Evolutionary conservation across 257 asterid species (phyloP).

Genomic region (Gentiana straminea): DNA sequence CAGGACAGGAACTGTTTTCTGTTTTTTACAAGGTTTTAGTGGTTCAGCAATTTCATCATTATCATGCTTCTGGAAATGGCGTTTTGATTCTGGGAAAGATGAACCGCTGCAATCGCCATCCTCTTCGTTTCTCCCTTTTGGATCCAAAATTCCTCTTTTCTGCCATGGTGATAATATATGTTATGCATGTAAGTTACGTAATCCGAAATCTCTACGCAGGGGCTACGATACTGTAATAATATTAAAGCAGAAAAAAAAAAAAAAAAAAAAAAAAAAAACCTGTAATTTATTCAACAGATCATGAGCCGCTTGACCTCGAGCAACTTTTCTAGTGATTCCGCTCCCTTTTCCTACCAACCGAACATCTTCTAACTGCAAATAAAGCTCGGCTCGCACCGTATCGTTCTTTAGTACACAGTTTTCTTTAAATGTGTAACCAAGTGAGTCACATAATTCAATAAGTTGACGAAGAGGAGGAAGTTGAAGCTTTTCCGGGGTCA

Average conservation of each 20-base stretch:
- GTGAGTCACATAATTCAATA: constrained; percentile 68
- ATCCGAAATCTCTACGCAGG: no score
- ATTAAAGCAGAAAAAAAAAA: neutral
- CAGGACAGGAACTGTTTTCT: constrained; percentile 13
- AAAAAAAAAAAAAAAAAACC: constrained; percentile 31
- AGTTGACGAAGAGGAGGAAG: constrained; percentile 79
- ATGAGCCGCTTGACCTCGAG: constrained; percentile 80
- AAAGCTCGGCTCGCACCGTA: constrained; percentile 41
- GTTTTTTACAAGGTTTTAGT: constrained; percentile 21
- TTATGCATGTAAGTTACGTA: neutral
- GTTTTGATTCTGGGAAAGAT: no score
- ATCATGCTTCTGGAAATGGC: constrained; percentile 2
- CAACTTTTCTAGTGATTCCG: constrained; percentile 54
- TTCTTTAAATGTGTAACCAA: constrained; percentile 60
- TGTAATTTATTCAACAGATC: constrained; percentile 55
- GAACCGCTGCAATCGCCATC: constrained; percentile 1
- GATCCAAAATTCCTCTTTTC: constrained; percentile 51
- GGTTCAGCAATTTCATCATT: constrained; percentile 18
- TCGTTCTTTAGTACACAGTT: constrained; percentile 32
- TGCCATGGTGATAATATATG: constrained; percentile 21
- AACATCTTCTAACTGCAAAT: constrained; percentile 54
- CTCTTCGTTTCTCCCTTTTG: constrained; percentile 34
- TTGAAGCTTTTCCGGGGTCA: constrained; percentile 87
- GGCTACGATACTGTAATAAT: no score
- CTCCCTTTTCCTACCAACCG: constrained; percentile 48